phyloP scores from a whole-genome alignment of 2,329 filamentous ascomycete species.

The Microcyclosporella mali region DNA sequence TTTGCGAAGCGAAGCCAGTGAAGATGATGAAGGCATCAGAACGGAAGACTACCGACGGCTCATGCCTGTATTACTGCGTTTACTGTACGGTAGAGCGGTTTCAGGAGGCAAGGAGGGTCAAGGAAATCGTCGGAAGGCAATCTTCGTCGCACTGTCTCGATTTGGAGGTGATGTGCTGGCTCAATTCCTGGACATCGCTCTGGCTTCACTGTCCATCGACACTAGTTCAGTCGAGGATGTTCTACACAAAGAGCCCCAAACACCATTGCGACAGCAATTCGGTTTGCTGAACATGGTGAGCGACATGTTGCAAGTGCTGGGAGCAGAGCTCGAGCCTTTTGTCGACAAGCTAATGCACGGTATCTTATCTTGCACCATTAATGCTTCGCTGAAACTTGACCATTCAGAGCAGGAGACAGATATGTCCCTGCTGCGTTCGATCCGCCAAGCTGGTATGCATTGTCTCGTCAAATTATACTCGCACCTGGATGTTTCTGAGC shows the following conservation, averaged over 20 bases:
- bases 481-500: slow-evolving; percentile 63
- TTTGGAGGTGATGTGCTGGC: slow-evolving; percentile 68
- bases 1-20: slow-evolving; percentile 48
- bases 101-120: slow-evolving; percentile 74
- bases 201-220: slow-evolving; percentile 48
- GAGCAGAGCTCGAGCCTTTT: slow-evolving; percentile 64
- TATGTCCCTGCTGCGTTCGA: slow-evolving; percentile 57
- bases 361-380: slow-evolving; percentile 65
- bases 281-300: slow-evolving; percentile 90
- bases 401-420: slow-evolving; percentile 28
- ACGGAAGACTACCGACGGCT: slow-evolving; percentile 65
- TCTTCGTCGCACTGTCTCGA: slow-evolving; percentile 72
- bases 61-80: slow-evolving; percentile 77
- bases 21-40: slow-evolving; percentile 54
- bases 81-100: slow-evolving; percentile 86
- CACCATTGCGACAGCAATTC: slow-evolving; percentile 64
- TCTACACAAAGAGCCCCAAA: background rate
- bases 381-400: slow-evolving; percentile 31
- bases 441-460: slow-evolving; percentile 70
- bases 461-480: slow-evolving; percentile 74
- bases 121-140: slow-evolving; percentile 65
- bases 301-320: slow-evolving; percentile 77
- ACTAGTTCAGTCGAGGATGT: background rate
- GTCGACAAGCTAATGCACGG: slow-evolving; percentile 65
- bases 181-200: slow-evolving; percentile 75